Base-by-base conservation (phyloP, 139 green algal genomes). In the Chlamydomonas schloesseri region DNA sequence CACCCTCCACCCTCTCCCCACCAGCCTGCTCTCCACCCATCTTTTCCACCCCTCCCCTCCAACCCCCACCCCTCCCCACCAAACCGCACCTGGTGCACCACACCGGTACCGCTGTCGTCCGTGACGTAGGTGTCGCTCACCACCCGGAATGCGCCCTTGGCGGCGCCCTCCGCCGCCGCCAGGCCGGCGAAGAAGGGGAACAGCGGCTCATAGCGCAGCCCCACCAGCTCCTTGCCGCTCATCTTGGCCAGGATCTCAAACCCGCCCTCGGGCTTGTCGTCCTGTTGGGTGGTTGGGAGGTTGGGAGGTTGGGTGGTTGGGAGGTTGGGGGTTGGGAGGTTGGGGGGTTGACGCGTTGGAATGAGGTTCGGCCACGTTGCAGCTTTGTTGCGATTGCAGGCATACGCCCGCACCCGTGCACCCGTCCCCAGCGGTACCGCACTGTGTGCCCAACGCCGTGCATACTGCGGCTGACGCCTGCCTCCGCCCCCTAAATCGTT, bases 51-150 rank as follows among this genome's bases (percentile, higher is more conserved):
- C 29, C 46, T 37, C 46, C 26, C 28, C 20, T 0, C 73, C 31
- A 3, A 58, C 42, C 24, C 36, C 70, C 6, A 17, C 8, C 15
- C 3, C 67, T 11, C 31, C 17, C 67, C 5, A 5, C 28, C 55
- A 21, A n/a, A 31, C 33, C 75, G 8, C 75, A 91, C 90, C 81
- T 97, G 95, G 92, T 99, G 98, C 68, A 99, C 98, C 0, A 99
- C 89, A 37, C 97, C 97, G 23, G 97, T 99, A 68, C 98, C 98
- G 76, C 90, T 96, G 91, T 99, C 97, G 62, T 95, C 92, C 8
- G 96, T 99, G 0, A 99, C 98, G 91, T 99, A 99, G 28, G 55
- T 83, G 91, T 99, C 98, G 10, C 83, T 47, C 29, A 97, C 84
- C 28, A 99, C 95, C 0, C 84, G 81, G 91, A 98, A 99, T 0